These are phyloP conservation scores for Eudorina sp. DNA, from an alignment of 139 green algal genomes.

Conservation along the genomic window DNA sequence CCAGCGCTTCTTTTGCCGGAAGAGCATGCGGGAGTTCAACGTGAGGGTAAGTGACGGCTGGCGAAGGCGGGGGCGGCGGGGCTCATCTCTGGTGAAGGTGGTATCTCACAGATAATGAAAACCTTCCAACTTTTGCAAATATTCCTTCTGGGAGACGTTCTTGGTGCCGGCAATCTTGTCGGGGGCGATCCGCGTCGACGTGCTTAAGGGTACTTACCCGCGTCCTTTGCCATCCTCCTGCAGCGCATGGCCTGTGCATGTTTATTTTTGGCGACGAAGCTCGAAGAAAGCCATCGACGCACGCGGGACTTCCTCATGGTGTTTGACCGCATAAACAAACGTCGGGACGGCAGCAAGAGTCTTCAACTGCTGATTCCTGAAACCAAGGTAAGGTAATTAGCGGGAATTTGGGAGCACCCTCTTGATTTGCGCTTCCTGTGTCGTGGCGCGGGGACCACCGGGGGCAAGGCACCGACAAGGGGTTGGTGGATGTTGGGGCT, in stretches of 20 bases:
- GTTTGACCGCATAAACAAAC: constrained; percentile 80
- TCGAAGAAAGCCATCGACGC: constrained; percentile 83
- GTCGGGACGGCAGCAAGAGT: constrained; percentile 62
- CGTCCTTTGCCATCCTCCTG: constrained; percentile 11
- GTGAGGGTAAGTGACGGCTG: constrained; percentile 77
- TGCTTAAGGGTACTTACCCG: too few species aligned
- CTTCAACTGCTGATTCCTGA: constrained; percentile 61
- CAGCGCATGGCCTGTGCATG: constrained; percentile 79
- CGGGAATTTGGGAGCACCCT: too few species aligned
- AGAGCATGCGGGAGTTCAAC: constrained; percentile 85
- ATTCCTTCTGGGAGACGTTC: too few species aligned
- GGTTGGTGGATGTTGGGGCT: too few species aligned
- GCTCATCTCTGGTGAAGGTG: too few species aligned
- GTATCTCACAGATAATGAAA: too few species aligned
- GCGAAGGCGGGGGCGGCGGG: neutral
- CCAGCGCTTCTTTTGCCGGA: constrained; percentile 96
- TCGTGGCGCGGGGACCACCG: too few species aligned
- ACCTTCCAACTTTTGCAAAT: too few species aligned
- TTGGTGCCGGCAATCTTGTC: too few species aligned
- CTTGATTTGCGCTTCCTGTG: too few species aligned
- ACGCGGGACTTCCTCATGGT: constrained; percentile 78
- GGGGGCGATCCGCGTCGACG: too few species aligned
- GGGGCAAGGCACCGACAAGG: too few species aligned
- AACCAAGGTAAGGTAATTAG: constrained; percentile 41
- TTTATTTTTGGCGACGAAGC: constrained; percentile 89